These are phyloP conservation scores for Exserohilum turcica DNA, from an alignment of 2,329 filamentous ascomycete species.

Conservation along the genomic window DNA sequence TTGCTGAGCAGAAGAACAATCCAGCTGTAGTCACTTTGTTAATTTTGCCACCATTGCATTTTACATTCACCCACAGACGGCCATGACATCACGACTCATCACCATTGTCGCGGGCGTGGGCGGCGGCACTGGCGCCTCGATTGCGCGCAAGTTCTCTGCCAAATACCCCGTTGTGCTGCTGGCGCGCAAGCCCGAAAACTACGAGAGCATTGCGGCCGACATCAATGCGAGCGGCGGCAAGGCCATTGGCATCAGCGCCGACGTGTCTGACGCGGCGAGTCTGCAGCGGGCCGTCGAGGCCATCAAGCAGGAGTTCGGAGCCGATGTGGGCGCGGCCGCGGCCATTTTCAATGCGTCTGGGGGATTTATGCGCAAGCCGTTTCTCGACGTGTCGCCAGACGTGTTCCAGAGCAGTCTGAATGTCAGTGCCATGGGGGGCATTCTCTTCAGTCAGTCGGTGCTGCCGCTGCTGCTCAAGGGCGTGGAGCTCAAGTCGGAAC, in stretches of 20 bases:
- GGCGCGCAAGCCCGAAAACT: constrained; percentile 70
- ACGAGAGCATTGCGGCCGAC: constrained; percentile 68
- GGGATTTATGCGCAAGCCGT: constrained; percentile 62
- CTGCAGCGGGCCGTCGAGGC: constrained; percentile 66
- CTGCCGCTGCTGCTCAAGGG: constrained; percentile 73
- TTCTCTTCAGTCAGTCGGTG: constrained; percentile 73
- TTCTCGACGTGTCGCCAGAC: constrained; percentile 64
- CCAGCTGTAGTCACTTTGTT: background rate
- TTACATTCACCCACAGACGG: background rate
- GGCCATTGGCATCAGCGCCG: constrained; percentile 72
- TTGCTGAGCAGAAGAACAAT: too few relatives aligned
- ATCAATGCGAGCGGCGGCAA: constrained; percentile 71
- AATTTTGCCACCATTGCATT: too few relatives aligned
- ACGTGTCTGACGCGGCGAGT: constrained; percentile 62
- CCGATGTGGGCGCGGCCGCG: constrained; percentile 55
- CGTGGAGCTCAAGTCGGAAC: constrained; percentile 54
- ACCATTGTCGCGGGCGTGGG: constrained; percentile 74
- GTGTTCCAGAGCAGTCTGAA: constrained; percentile 60
- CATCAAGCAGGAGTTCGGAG: constrained; percentile 64
- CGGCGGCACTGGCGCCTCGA: constrained; percentile 69
- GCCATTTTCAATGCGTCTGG: constrained; percentile 74
- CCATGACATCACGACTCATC: constrained; percentile 60
- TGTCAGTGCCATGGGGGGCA: constrained; percentile 64
- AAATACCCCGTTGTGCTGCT: constrained; percentile 75
- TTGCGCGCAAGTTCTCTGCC: constrained; percentile 65